These are phyloP conservation scores for Parmelia sp. DNA, from an alignment of 495 filamentous ascomycete genomes.

Conservation along the genomic window DNA sequence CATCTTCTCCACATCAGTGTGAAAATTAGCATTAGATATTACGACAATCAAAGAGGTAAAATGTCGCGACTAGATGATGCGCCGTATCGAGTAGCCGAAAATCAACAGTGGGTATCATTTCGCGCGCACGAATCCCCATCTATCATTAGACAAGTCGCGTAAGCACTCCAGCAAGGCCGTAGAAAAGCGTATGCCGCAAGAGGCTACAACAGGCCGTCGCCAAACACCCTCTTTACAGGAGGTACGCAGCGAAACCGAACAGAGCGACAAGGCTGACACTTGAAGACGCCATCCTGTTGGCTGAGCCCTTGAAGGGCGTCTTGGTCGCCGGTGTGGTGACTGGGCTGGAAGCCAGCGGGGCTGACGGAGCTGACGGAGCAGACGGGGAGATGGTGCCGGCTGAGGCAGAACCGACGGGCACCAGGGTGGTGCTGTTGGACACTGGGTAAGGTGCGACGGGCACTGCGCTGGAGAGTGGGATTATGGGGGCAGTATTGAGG, in stretches of 20 bases:
- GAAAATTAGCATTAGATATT: not conserved
- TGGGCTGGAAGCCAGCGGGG: not conserved
- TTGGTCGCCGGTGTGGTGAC: not conserved
- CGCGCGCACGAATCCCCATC: not conserved
- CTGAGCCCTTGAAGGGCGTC: slow-evolving; percentile 29
- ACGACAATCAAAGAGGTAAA: not conserved
- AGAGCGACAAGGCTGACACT: slow-evolving; percentile 33
- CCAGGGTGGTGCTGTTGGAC: slow-evolving; percentile 13
- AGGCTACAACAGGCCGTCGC: not conserved
- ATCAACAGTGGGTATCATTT: not conserved
- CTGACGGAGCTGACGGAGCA: slow-evolving; percentile 19
- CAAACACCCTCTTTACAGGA: slow-evolving; percentile 30
- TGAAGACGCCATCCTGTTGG: slow-evolving; percentile 32
- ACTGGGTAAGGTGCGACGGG: slow-evolving; percentile 7
- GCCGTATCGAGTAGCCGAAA: not conserved
- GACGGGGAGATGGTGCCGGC: slow-evolving; percentile 11
- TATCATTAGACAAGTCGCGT: not conserved
- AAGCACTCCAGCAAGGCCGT: not conserved
- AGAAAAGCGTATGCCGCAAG: not conserved
- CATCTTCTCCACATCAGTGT: not conserved
- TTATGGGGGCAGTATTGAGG: slow-evolving; percentile 14
- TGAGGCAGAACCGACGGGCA: slow-evolving; percentile 17
- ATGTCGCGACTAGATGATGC: not conserved
- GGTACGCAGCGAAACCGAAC: slow-evolving; percentile 37
- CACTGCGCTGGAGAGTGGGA: not conserved